Evolutionary conservation across 176 grass and related monocot species (phyloP).

Genomic region (Lolium perenne): DNA sequence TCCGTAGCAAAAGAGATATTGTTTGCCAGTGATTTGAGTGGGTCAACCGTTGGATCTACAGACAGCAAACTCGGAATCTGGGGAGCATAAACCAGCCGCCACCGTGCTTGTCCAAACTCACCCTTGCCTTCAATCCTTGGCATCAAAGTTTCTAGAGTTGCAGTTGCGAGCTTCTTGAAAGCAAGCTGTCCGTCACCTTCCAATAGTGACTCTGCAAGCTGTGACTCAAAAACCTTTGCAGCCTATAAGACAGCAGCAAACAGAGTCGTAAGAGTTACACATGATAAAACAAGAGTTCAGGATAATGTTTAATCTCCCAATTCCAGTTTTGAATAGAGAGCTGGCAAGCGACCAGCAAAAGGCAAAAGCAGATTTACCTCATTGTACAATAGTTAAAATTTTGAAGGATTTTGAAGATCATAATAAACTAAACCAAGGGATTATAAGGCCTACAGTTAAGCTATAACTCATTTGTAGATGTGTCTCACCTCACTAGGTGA

Average conservation of each 20-base stretch:
- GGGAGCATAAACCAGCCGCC: constrained; percentile 92
- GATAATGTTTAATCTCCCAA: not conserved
- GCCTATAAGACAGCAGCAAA: constrained; percentile 55
- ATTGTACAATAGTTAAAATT: constrained; percentile 20
- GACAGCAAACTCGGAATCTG: constrained; percentile 93
- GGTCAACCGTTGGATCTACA: constrained; percentile 90
- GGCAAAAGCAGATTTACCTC: not conserved
- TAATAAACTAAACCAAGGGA: constrained; percentile 28
- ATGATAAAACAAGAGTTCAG: not conserved
- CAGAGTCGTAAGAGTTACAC: constrained; percentile 8
- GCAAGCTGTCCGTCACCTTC: constrained; percentile 94
- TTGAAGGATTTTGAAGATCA: constrained; percentile 19
- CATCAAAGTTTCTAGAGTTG: constrained; percentile 96
- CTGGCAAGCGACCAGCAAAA: not conserved
- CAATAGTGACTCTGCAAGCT: constrained; percentile 88
- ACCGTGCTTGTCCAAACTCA: constrained; percentile 92
- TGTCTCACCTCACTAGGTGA: constrained; percentile 83
- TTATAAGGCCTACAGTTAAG: constrained; percentile 15
- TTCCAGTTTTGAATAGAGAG: constrained; percentile 1
- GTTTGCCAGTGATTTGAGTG: constrained; percentile 97
- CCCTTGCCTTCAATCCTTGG: constrained; percentile 97
- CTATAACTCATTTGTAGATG: not conserved
- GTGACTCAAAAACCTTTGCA: constrained; percentile 91
- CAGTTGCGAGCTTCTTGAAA: constrained; percentile 96
- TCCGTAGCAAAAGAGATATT: constrained; percentile 95